A percentile compares a stretch with the other conserved stretches of the same genome.
phyloP scores from a whole-genome alignment of 139 green algal genomes.

The Haematococcus sp. region DNA sequence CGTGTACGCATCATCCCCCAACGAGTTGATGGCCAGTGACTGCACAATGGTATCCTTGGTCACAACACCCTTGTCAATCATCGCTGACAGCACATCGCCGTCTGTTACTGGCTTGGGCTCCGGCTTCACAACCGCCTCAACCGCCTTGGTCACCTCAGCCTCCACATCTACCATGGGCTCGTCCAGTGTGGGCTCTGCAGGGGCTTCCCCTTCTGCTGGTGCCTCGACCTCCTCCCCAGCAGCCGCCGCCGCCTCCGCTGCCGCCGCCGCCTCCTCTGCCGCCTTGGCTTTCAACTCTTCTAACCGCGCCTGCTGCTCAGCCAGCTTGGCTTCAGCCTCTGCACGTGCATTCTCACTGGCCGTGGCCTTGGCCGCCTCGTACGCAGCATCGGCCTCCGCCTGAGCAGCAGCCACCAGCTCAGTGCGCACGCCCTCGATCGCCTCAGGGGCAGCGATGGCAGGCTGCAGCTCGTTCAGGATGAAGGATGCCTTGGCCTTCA shows the following conservation, averaged over 20 bases:
- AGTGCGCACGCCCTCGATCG: constrained; percentile 8
- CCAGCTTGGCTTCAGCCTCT: constrained; percentile 31
- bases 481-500: constrained; percentile 36
- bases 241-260: constrained; percentile 12
- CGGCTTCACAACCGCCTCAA: constrained; percentile 41
- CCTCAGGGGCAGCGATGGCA: constrained; percentile 16
- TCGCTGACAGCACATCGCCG: constrained; percentile 46
- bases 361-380: constrained; percentile 28
- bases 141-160: constrained; percentile 40
- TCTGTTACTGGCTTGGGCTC: constrained; percentile 42
- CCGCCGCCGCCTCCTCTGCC: constrained; percentile 9
- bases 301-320: constrained; percentile 38
- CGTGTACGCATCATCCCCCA: constrained; percentile 33
- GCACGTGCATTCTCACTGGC: constrained; percentile 33
- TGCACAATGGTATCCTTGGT: constrained; percentile 50
- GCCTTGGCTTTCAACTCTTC: constrained; percentile 37
- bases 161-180: constrained; percentile 50
- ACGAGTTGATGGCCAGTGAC: constrained; percentile 37
- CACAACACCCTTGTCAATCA: constrained; percentile 52
- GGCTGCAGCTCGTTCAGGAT: constrained; percentile 41
- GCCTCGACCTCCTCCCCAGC: constrained; percentile 15
- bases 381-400: constrained; percentile 37
- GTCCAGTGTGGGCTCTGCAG: constrained; percentile 11
- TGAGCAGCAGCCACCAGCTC: constrained; percentile 9
- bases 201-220: background rate